Evolutionary conservation across 2,329 filamentous ascomycete genomes (phyloP).

Genomic region (Fulvia fulva): DNA sequence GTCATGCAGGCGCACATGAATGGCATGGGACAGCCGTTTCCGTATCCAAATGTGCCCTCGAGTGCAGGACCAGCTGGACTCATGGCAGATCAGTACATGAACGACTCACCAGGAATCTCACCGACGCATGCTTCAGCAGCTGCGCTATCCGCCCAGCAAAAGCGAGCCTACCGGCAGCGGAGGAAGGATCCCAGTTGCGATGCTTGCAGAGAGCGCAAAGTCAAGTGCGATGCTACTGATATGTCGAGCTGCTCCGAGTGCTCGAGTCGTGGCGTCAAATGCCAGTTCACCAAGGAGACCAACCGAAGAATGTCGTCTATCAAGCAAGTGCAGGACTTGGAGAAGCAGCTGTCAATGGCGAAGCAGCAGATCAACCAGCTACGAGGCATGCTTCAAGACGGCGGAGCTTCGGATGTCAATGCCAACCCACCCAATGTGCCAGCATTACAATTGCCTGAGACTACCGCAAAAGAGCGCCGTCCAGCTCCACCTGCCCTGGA

Average conservation of each 20-base stretch:
- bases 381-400: slow-evolving; percentile 58
- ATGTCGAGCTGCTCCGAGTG: slow-evolving; percentile 96
- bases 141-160: slow-evolving; percentile 65
- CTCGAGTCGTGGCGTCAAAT: slow-evolving; percentile 92
- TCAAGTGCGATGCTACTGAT: slow-evolving; percentile 92
- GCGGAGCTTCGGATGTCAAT: slow-evolving; percentile 45
- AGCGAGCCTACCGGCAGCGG: slow-evolving; percentile 88
- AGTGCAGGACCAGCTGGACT: slow-evolving; percentile 19
- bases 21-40: slow-evolving; percentile 21
- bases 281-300: slow-evolving; percentile 98
- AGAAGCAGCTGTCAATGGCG: slow-evolving; percentile 79
- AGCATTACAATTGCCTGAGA: slow-evolving; percentile 33
- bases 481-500: slow-evolving; percentile 59
- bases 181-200: slow-evolving; percentile 97
- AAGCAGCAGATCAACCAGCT: slow-evolving; percentile 76
- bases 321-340: slow-evolving; percentile 96
- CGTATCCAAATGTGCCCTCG: slow-evolving; percentile 16
- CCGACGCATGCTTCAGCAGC: slow-evolving; percentile 38
- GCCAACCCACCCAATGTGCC: slow-evolving; percentile 24
- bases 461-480: slow-evolving; percentile 52
- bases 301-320: slow-evolving; percentile 98
- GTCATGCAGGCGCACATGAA: slow-evolving; percentile 22
- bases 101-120: slow-evolving; percentile 29
- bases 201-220: slow-evolving; percentile 81
- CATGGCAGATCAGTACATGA: slow-evolving; percentile 29